phyloP scores from a whole-genome alignment of 495 filamentous ascomycete species.

The Penicillium antarcticum region DNA sequence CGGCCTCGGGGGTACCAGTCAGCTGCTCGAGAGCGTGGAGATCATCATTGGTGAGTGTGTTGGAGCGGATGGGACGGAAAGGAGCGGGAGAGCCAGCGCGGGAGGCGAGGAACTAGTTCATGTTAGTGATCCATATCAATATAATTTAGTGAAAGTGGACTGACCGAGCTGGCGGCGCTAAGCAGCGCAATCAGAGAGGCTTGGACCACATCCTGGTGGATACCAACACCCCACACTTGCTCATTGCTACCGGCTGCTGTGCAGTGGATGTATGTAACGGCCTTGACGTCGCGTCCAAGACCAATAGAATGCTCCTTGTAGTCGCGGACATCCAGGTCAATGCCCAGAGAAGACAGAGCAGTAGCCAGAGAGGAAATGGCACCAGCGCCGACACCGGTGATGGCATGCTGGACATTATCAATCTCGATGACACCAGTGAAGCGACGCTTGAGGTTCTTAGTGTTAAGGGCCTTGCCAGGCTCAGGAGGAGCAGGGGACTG shows the following conservation, averaged over 20 bases:
- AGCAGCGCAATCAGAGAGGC: slow-evolving; percentile 87
- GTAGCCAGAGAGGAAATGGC: slow-evolving; percentile 85
- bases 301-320: slow-evolving; percentile 97
- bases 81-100: slow-evolving; percentile 44
- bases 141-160: slow-evolving; percentile 25
- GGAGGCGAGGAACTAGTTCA: slow-evolving; percentile 42
- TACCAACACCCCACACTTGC: slow-evolving; percentile 89
- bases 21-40: slow-evolving; percentile 43
- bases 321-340: slow-evolving; percentile 87
- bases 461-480: slow-evolving; percentile 66
- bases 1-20: slow-evolving; percentile 18
- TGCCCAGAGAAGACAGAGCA: slow-evolving; percentile 74
- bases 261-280: slow-evolving; percentile 92
- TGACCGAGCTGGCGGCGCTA: slow-evolving; percentile 83
- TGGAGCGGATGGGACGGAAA: slow-evolving; percentile 46
- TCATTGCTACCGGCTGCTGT: slow-evolving; percentile 63
- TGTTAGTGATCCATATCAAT: slow-evolving; percentile 8
- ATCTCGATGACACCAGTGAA: slow-evolving; percentile 88
- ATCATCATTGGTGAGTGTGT: slow-evolving; percentile 44
- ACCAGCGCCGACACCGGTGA: slow-evolving; percentile 82
- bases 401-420: slow-evolving; percentile 72
- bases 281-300: slow-evolving; percentile 74
- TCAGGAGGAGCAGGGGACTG: slow-evolving; percentile 67
- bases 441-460: slow-evolving; percentile 71
- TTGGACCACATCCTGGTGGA: slow-evolving; percentile 93